Evolutionary conservation across 2,329 filamentous ascomycete genomes (phyloP).

Genomic region (Paecilomyces variotii): DNA sequence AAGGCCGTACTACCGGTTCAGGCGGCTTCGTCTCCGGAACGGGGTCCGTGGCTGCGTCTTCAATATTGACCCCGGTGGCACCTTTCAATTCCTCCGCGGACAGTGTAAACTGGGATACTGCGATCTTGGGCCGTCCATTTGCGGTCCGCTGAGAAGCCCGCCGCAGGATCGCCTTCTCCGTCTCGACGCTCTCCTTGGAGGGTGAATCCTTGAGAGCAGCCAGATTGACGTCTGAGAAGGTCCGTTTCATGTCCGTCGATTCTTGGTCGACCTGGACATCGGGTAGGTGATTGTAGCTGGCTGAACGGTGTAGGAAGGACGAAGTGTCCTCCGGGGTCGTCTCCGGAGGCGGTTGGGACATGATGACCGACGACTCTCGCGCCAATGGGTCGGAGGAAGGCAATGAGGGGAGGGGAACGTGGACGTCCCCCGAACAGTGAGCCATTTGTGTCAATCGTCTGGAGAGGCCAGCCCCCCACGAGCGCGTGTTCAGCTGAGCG

Average conservation of each 20-base stretch:
- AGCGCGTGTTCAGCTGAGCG: constrained; percentile 13
- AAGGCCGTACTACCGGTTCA: constrained; percentile 25
- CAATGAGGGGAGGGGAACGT: constrained; percentile 11
- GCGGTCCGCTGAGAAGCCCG: constrained; percentile 31
- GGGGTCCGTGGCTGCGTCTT: constrained; percentile 12
- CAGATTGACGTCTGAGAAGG: constrained; percentile 43
- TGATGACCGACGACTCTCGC: constrained; percentile 14
- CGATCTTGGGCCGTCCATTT: constrained; percentile 22
- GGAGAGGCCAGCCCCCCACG: constrained; percentile 38
- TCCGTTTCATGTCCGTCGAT: constrained; percentile 38
- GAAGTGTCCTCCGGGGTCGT: constrained; percentile 11
- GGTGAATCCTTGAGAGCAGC: constrained; percentile 27
- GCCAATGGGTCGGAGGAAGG: constrained; percentile 10
- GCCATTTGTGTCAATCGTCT: constrained; percentile 22
- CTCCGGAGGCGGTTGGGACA: constrained; percentile 23
- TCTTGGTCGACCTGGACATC: constrained; percentile 25
- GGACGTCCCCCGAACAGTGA: constrained; percentile 14
- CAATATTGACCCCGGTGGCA: constrained; percentile 8
- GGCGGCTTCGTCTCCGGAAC: constrained; percentile 20
- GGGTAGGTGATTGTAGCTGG: constrained; percentile 52
- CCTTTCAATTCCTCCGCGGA: constrained; percentile 29
- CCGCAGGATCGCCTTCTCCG: constrained; percentile 35
- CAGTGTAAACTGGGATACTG: constrained; percentile 29
- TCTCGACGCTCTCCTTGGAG: constrained; percentile 29
- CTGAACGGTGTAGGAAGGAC: constrained; percentile 42